Base-by-base conservation (phyloP, 495 filamentous ascomycete genomes). In the Neurospora sp. region DNA sequence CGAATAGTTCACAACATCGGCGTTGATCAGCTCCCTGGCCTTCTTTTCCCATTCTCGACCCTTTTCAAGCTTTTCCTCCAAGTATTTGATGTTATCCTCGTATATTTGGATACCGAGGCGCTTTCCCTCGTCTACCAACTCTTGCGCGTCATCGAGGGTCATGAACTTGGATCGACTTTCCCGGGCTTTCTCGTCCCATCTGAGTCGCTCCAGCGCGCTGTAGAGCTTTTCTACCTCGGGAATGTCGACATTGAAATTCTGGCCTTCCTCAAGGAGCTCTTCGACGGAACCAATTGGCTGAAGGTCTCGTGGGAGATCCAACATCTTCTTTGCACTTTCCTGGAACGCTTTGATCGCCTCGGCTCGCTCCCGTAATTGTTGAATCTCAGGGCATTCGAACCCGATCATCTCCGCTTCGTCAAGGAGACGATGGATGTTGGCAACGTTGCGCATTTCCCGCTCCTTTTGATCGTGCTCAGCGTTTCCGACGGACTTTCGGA, bases 381-480 rank as follows among this genome's bases (percentile, higher is more conserved):
- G 87, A 80, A 97, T 97, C 84, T 99, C 95, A 69, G 92, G 91
- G 84, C 94, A 96, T 81, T 98, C 94, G 83, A 99, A 98, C 69
- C 91, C 92, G 78, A 98, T 90, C 77, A 91, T 89, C 79, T 97
- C 92, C 74, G 96, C 96, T 75, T 92, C 88, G 77, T 89, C 85
- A 72, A 98, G 89, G 75, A 99, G 87, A 76, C 91, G 91, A 80
- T 91, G 88, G 77, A 99, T 92, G 77, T 97, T 95, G 75, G 94
- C 90, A 75, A 98, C 89, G 82, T 93, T 96, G 77, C 96, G 92
- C 80, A 94, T 88, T 81, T 98, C 94, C 73, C 90, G 90, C 81
- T 98, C 96, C 83, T 97, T 94, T 79, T 92, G 86, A 81, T 98
- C 95, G 62, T 84, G 80, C 31, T 74, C 69, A 69, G 91, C 87